Base-by-base conservation (phyloP, 768 basidiomycete species). In the Termitomyces titanicus region DNA sequence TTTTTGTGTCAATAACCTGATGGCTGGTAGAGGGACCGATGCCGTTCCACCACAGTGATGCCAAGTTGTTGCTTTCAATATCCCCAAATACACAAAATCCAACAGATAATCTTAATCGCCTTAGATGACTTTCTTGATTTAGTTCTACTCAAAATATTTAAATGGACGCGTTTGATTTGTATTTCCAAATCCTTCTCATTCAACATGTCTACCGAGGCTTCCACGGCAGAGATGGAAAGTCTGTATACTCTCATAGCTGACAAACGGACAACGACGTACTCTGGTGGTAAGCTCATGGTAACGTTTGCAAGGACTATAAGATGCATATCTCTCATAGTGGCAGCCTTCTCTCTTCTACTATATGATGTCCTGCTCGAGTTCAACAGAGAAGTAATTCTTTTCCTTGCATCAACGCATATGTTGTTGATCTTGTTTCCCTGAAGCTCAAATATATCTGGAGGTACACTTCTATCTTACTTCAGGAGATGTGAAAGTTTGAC, bases 361-460 rank as follows among this genome's bases (percentile, higher is more conserved):
- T 53, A 53, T 9, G 52, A 53, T 22, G 25, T 20, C 6, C 9
- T 53, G 13, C 10, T 53, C 5, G 20, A 27, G 11, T 53, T 47
- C 9, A 31, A 44, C 5, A 37, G 45, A 46, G 52, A 52, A 13
- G 51, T 52, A 13, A 34, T 12, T 44, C 10, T 35, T 31, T 43
- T 33, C 3, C 18, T 6, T 35, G 2, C 25, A 20, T 11, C 25
- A 20, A 35, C 4, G n/a, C n/a, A 34, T 22, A 47, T n/a, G 11
- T n/a, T n/a, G 20, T 37, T 49, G 22, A 49, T 49, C 20, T 4
- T 25, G 20, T 6, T 37, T 3, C 22, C 5, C 22, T 13, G 17
- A 35, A 53, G 52, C 37, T 47, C 24, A 11, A 53, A 29, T n/a
- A 53, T 25, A 53, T 53, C 15, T 53, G 52, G 52, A 53, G 37